These are phyloP conservation scores for Tritrichomonas musculus DNA, from an alignment of 208 protist genomes.

Conservation along the genomic window DNA sequence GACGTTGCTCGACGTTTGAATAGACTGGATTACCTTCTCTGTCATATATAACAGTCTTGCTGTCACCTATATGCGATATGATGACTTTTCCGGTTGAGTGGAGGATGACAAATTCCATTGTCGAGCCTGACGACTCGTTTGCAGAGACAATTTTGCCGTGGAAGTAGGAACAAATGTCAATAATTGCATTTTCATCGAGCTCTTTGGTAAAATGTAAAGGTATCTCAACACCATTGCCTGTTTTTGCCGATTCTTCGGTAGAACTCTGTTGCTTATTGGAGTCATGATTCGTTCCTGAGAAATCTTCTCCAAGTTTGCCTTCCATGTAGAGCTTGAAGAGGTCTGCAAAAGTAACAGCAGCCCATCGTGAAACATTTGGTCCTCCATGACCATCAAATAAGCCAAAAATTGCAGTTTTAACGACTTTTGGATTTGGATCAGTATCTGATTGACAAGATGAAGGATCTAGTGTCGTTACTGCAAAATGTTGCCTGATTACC, in stretches of 20 bases:
- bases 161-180: not conserved
- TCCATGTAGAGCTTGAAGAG: not conserved
- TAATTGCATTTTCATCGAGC: not conserved
- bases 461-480: too few relatives aligned
- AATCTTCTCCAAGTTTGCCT: too few relatives aligned
- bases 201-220: too few relatives aligned
- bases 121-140: not conserved
- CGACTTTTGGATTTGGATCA: too few relatives aligned
- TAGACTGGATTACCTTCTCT: not conserved
- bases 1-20: not conserved
- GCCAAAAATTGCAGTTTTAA: not conserved
- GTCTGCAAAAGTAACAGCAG: not conserved
- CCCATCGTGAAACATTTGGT: not conserved
- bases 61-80: not conserved
- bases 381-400: slow-evolving; percentile 19
- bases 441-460: too few relatives aligned
- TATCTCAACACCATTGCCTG: too few relatives aligned
- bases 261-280: too few relatives aligned
- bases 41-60: not conserved
- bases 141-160: not conserved
- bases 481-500: not conserved
- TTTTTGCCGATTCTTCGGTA: too few relatives aligned
- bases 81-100: not conserved
- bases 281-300: too few relatives aligned
- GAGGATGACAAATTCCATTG: not conserved